Evolutionary conservation across 345 rosid genomes (phyloP).

Genomic region (Hibiscus trionum): DNA sequence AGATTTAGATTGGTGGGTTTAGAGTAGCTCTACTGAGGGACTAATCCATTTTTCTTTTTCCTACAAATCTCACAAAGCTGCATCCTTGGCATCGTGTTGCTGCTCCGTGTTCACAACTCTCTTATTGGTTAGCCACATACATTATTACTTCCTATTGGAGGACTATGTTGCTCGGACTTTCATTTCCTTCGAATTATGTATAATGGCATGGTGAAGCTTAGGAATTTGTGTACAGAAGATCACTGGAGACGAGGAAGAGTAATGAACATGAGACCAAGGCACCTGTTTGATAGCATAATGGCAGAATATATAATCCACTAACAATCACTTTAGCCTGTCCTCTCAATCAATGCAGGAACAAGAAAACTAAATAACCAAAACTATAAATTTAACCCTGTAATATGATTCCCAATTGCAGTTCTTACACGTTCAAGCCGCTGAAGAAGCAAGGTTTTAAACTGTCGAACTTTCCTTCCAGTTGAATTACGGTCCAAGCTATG

Average conservation of each 20-base stretch:
- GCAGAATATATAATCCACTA: neutral
- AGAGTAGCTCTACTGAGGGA: too few relatives aligned
- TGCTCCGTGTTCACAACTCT: neutral
- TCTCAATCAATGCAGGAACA: neutral
- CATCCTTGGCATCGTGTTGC: neutral
- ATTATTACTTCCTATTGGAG: neutral
- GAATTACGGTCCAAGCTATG: constrained; percentile 71
- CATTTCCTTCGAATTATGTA: neutral
- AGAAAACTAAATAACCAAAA: neutral
- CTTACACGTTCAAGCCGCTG: constrained; percentile 72
- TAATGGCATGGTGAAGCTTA: neutral
- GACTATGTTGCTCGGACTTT: neutral
- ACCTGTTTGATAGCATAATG: neutral
- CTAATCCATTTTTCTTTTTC: too few relatives aligned
- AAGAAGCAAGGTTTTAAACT: constrained; percentile 87
- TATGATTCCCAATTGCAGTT: neutral
- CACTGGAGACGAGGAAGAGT: neutral
- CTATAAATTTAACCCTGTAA: neutral
- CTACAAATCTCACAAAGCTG: too few relatives aligned
- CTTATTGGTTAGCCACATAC: neutral
- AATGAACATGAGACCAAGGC: neutral
- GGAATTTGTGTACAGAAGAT: neutral
- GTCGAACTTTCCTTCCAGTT: constrained; percentile 73
- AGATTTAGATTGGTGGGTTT: too few relatives aligned
- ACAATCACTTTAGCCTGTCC: neutral